These are phyloP conservation scores for Sordariomycetes sp. DNA, from an alignment of 2,329 filamentous ascomycete species.

Conservation along the genomic window DNA sequence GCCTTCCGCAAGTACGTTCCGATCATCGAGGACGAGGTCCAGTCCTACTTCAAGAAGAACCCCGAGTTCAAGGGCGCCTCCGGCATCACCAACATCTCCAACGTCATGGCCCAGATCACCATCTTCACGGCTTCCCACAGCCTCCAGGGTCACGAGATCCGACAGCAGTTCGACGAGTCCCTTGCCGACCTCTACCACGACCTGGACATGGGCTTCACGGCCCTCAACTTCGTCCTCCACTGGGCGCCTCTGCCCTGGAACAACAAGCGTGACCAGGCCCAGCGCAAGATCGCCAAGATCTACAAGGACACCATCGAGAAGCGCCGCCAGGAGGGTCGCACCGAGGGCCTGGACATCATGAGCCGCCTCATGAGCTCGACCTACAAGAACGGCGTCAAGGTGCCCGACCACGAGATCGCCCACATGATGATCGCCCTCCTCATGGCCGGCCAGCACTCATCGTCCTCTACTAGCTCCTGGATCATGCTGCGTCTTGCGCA, in stretches of 20 bases:
- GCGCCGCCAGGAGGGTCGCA: constrained; percentile 43
- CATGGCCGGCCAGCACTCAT: constrained; percentile 88
- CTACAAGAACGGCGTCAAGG: constrained; percentile 70
- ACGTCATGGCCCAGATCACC: constrained; percentile 74
- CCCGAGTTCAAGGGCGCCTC: constrained; percentile 56
- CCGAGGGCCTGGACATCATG: constrained; percentile 66
- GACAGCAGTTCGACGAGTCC: constrained; percentile 66
- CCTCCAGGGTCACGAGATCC: constrained; percentile 75
- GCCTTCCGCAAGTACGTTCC: constrained; percentile 67
- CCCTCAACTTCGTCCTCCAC: constrained; percentile 82
- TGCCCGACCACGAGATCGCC: constrained; percentile 78
- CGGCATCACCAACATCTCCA: constrained; percentile 61
- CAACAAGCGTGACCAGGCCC: constrained; percentile 67
- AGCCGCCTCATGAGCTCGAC: constrained; percentile 78
- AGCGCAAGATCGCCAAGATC: constrained; percentile 68
- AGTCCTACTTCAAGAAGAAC: constrained; percentile 59
- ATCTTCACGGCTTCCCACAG: constrained; percentile 84
- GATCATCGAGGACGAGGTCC: constrained; percentile 66
- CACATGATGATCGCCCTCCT: constrained; percentile 92
- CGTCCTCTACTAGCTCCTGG: constrained; percentile 75
- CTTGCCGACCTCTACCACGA: constrained; percentile 81
- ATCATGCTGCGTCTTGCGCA: constrained; percentile 73
- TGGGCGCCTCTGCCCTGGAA: constrained; percentile 89
- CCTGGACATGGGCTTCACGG: constrained; percentile 80
- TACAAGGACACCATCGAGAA: constrained; percentile 76